A percentile compares a stretch with the other conserved stretches of the same genome.
Evolutionary conservation across 441 rosid species (phyloP).

Genomic region (Sinapis alba): DNA sequence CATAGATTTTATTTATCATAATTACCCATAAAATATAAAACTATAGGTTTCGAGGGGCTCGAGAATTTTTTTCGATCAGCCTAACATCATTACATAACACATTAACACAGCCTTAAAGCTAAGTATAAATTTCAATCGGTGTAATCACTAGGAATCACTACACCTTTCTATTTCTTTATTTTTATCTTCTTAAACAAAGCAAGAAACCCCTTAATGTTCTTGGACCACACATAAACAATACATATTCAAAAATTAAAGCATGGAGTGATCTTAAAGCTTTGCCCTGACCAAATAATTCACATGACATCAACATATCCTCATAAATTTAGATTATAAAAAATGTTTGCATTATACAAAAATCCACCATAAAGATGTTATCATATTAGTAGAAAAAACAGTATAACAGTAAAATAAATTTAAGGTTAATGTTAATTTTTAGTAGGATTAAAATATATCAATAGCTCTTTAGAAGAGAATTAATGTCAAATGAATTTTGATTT

Average conservation of each 20-base stretch:
- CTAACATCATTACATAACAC: conserved; percentile 36
- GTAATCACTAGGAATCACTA: conserved; percentile 39
- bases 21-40: conserved; percentile 2
- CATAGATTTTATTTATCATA: conserved; percentile 15
- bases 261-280: conserved; percentile 38
- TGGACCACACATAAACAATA: conserved; percentile 36
- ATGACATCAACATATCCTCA: background rate
- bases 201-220: background rate
- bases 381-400: background rate
- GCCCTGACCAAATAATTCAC: conserved; percentile 22
- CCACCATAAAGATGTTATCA: background rate
- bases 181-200: conserved; percentile 9
- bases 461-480: background rate
- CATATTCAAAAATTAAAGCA: conserved; percentile 16
- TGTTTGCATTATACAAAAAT: background rate
- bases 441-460: background rate
- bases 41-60: conserved; percentile 42
- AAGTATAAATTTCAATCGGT: conserved; percentile 33
- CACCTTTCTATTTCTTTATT: conserved; percentile 21
- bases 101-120: conserved; percentile 43
- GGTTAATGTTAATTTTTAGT: background rate
- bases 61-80: conserved; percentile 27
- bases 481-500: background rate
- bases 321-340: too few species aligned
- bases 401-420: background rate